phyloP scores from a whole-genome alignment of 2,329 filamentous ascomycete genomes.

The Pseudogymnoascus sp. region DNA sequence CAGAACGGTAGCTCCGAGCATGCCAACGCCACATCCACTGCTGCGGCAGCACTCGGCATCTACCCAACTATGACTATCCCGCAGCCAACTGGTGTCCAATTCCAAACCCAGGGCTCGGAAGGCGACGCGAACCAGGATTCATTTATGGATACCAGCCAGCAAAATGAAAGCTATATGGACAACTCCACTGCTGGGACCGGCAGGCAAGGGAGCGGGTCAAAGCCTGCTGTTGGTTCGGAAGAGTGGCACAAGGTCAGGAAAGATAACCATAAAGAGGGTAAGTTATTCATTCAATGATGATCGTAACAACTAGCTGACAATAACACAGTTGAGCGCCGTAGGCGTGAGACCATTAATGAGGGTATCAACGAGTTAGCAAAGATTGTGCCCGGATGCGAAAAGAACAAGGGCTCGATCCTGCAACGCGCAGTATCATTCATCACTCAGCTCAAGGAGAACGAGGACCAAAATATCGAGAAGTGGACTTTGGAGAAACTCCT shows the following conservation, averaged over 20 bases:
- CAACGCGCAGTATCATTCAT: conserved; percentile 93
- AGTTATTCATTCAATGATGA: conserved; percentile 26
- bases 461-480: conserved; percentile 88
- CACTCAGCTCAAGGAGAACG: conserved; percentile 87
- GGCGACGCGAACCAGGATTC: conserved; percentile 35
- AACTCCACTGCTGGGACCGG: conserved; percentile 39
- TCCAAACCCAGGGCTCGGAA: conserved; percentile 40
- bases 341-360: conserved; percentile 97
- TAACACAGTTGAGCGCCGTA: conserved; percentile 79
- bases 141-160: conserved; percentile 34
- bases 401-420: conserved; percentile 96
- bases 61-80: conserved; percentile 51
- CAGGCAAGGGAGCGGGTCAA: conserved; percentile 38
- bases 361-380: conserved; percentile 97
- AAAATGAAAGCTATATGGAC: conserved; percentile 32
- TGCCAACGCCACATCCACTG: conserved; percentile 48
- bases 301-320: conserved; percentile 5
- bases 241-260: conserved; percentile 98
- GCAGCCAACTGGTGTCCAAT: conserved; percentile 48
- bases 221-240: conserved; percentile 88
- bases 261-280: conserved; percentile 98
- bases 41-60: conserved; percentile 43
- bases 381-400: conserved; percentile 95
- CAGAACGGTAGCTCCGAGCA: conserved; percentile 48
- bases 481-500: conserved; percentile 88